A percentile compares a stretch with the other conserved stretches of the same genome.
Evolutionary conservation across 352 stramenopile genomes (phyloP).

Genomic region (Globisporangium splendens): DNA sequence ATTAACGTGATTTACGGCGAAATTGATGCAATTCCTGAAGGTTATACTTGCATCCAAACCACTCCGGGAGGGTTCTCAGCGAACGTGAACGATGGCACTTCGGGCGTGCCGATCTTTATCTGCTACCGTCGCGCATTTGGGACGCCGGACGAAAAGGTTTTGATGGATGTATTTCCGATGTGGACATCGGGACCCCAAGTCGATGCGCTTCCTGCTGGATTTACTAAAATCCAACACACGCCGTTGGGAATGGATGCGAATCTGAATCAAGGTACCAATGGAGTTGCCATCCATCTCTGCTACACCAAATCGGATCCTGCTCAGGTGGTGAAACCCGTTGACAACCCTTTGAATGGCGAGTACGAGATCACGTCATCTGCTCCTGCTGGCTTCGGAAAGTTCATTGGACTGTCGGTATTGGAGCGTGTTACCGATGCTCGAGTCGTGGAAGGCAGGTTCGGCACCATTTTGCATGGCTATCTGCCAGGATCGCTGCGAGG

Average conservation of each 20-base stretch:
- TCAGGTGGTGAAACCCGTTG: conserved; percentile 53
- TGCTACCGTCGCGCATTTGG: conserved; percentile 50
- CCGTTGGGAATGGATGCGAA: conserved; percentile 86
- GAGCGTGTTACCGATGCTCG: conserved; percentile 43
- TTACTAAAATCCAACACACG: conserved; percentile 84
- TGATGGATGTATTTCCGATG: conserved; percentile 77
- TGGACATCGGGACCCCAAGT: conserved; percentile 65
- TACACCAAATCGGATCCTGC: conserved; percentile 54
- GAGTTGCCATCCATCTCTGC: conserved; percentile 75
- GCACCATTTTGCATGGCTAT: conserved; percentile 62
- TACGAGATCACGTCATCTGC: conserved; percentile 59
- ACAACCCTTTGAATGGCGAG: conserved; percentile 69
- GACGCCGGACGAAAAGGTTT: conserved; percentile 30
- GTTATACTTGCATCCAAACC: conserved; percentile 66
- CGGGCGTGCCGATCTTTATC: conserved; percentile 78
- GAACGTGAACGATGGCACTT: conserved; percentile 81
- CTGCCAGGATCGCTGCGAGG: conserved; percentile 56
- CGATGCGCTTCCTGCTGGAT: conserved; percentile 59
- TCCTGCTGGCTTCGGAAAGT: conserved; percentile 18
- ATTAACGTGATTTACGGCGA: conserved; percentile 84
- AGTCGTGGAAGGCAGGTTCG: conserved; percentile 68
- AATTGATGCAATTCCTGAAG: conserved; percentile 78
- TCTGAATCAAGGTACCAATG: conserved; percentile 72
- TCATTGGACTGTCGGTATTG: conserved; percentile 59
- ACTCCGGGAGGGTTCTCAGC: conserved; percentile 69